Evolutionary conservation across 495 filamentous ascomycete genomes (phyloP), one percentile per base, ranked within the genome.

Genomic region (Clohesyomyces aquaticus): DNA sequence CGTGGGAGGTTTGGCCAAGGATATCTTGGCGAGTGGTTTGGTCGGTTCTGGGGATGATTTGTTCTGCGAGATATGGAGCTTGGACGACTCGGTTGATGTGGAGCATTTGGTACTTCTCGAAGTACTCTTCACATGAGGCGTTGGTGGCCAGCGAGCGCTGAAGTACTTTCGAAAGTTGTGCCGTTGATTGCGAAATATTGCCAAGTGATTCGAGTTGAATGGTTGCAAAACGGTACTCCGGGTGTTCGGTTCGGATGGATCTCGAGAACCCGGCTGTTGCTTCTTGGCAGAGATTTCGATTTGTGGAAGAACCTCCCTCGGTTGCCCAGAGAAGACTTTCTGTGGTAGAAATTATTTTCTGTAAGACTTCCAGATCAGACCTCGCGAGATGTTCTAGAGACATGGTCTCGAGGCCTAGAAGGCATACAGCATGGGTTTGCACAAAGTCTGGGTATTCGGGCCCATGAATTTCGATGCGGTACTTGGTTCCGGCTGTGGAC

Each of bases 181-280:
- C n/a, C n/a, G n/a, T n/a, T 55, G 55, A n/a, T 54, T 27, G 16
- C 49, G n/a, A 14, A 29, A 43, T 6, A 58, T 18, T 19, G 32
- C 6, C n/a, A 2, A 29, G 21, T 8, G 50, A 8, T 14, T 59
- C 47, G 28, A 60, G 52, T 10, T 6, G 49, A 12, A 61, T 23
- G 27, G 63, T 55, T 9, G 41, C 43, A 25, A 23, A 18, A 14
- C n/a, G 50, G 35, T 9, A 35, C 12, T 60, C 26, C 25, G 56
- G 35, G 9, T 27, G 18, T 26, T 61, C 63, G 51, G 51, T 61
- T 10, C 63, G 57, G 46, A 66, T n/a, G n/a, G n/a, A n/a, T n/a
- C n/a, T n/a, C n/a, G n/a, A n/a, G n/a, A n/a, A n/a, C n/a, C n/a
- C n/a, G n/a, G n/a, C n/a, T n/a, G n/a, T n/a, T n/a, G n/a, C n/a